A percentile compares a stretch with the other conserved stretches of the same genome.
Evolutionary conservation across 257 asterid species (phyloP).

Genomic region (Gentiana straminea): DNA sequence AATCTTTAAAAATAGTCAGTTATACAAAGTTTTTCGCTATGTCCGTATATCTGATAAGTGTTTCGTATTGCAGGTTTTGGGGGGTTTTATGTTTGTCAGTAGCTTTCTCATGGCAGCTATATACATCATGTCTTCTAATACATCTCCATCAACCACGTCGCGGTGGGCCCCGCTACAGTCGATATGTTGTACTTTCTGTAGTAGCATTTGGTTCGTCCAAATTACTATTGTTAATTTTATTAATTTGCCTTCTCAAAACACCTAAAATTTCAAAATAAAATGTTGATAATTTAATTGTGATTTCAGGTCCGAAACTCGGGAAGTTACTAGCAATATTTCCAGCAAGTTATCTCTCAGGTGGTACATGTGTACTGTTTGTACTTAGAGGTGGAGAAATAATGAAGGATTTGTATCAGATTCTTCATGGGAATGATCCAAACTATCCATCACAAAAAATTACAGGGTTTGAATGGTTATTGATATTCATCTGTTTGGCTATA

Average conservation of each 20-base stretch:
- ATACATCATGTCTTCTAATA: conserved; percentile 3
- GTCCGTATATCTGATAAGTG: not conserved
- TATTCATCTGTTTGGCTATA: conserved; percentile 36
- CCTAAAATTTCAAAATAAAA: not conserved
- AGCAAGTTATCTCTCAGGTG: conserved; percentile 55
- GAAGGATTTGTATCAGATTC: conserved; percentile 16
- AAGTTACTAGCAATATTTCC: conserved; percentile 47
- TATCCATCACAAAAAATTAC: not conserved
- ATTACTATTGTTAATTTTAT: not conserved
- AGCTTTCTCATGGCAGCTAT: conserved; percentile 3
- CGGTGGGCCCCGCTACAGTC: conserved; percentile 46
- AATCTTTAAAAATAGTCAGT: too few species aligned
- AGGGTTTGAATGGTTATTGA: conserved; percentile 47
- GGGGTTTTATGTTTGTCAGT: not conserved
- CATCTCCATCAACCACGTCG: conserved; percentile 48
- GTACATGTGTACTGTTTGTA: conserved; percentile 40
- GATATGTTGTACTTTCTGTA: conserved; percentile 15
- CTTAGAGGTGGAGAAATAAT: conserved; percentile 36
- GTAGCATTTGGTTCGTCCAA: conserved; percentile 47
- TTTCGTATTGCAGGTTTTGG: conserved; percentile 3
- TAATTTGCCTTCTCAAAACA: not conserved
- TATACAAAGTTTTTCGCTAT: too few species aligned
- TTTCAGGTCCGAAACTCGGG: conserved; percentile 49
- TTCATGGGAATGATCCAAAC: too few species aligned
- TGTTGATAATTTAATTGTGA: too few species aligned